A percentile compares a stretch with the other conserved stretches of the same genome.
Evolutionary conservation across 225 moss, liverwort and hornwort species (phyloP).

Genomic region (Pseudoscleropodium purum): DNA sequence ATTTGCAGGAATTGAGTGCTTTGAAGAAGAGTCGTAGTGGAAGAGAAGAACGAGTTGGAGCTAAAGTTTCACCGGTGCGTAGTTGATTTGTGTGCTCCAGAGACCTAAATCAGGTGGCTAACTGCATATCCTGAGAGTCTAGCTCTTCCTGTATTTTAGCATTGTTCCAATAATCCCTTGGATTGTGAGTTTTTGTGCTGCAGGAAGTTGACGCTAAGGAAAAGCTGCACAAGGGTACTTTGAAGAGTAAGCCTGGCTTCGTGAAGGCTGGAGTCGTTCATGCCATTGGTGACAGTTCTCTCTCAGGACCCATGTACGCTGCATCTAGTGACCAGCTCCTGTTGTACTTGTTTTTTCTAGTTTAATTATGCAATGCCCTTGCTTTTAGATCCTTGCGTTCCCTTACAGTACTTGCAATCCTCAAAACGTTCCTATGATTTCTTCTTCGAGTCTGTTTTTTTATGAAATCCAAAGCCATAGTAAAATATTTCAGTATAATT

Average conservation of each 20-base stretch:
- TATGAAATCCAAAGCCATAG: too few species aligned
- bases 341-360: background rate
- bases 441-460: background rate
- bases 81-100: background rate
- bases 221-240: background rate
- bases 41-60: constrained; percentile 3
- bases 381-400: background rate
- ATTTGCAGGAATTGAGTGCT: constrained; percentile 1
- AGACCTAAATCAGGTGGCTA: background rate
- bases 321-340: background rate
- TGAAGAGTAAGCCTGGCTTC: background rate
- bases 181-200: background rate
- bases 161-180: background rate
- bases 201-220: constrained; percentile 2
- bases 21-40: background rate
- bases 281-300: background rate
- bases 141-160: background rate
- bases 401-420: background rate
- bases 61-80: background rate
- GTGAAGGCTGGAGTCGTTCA: background rate
- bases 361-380: background rate
- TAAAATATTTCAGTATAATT: too few species aligned
- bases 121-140: background rate
- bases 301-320: background rate
- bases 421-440: too few species aligned